Base-by-base conservation (phyloP, 805 yeast species). In the Cyberlindnera xishuangbannaensis region DNA sequence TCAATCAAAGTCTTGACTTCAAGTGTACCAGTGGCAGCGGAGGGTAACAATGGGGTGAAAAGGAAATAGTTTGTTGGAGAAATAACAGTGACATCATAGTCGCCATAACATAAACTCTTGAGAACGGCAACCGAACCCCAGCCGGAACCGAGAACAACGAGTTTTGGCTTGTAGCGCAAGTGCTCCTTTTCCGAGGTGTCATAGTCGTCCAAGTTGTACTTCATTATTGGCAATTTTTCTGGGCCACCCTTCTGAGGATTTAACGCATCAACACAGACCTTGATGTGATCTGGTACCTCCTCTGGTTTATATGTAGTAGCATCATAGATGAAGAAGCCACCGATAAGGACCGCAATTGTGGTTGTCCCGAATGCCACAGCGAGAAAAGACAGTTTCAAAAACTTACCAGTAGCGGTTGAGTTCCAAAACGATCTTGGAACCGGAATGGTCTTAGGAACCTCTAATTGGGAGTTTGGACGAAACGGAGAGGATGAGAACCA, bases 1-100 rank as follows among this genome's bases (percentile, higher is more conserved):
- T 78, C 85, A 48, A 73, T 70, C 37, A 78, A 54, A 3, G 83
- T 72, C 48, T 78, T 75, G 30, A 77, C 69, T 39, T 77, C 82
- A 32, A 78, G 59, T 8, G 85, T 78, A 31, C 84, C 83, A 3
- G 79, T 80, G 5, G 85, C 81, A 15, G 84, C 82, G 31, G 73
- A 70, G 3, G 84, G 84, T 24, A 78, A 63, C 60, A 78, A 61
- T 2, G 85, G 85, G 14, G 85, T 78, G 56, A 78, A 78, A 41
- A 78, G 53, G 55, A 78, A 78, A 53, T 78, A 78, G 51, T 77
- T 77, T 3, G 78, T 74, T 16, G 85, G 85, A 4, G 83, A 76
- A 23, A 78, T 65, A 17, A 78, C 77, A 4, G 82, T 76, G 34
- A 78, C 76, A 44, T 77, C 78, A 52, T 76, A 78, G 43, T 71